phyloP scores from a whole-genome alignment of 2,329 filamentous ascomycete genomes.

The Fusarium algeriense region DNA sequence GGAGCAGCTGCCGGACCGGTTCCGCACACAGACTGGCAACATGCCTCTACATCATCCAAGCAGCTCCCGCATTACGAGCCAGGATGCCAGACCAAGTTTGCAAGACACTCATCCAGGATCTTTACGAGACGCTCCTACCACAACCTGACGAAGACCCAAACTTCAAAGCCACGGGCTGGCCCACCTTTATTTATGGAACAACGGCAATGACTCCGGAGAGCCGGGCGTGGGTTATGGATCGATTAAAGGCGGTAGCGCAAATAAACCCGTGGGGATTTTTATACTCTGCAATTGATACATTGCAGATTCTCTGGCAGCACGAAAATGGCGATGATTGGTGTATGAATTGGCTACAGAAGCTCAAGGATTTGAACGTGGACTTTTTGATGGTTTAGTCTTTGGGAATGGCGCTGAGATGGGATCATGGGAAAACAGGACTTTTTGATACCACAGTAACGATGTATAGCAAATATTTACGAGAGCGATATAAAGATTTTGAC shows the following conservation, averaged over 20 bases:
- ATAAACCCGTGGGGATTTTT: constrained; percentile 63
- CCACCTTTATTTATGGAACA: constrained; percentile 67
- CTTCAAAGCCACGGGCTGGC: constrained; percentile 69
- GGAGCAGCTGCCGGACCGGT: constrained; percentile 55
- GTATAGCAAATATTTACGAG: constrained; percentile 1
- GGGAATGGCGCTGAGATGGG: constrained; percentile 21
- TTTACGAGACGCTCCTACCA: constrained; percentile 61
- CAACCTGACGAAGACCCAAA: constrained; percentile 63
- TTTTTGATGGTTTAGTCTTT: constrained; percentile 46
- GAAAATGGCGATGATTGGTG: constrained; percentile 46
- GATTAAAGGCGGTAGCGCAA: constrained; percentile 55
- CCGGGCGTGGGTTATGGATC: constrained; percentile 62
- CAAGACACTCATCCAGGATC: constrained; percentile 56
- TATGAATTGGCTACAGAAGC: constrained; percentile 57
- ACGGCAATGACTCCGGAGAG: constrained; percentile 58
- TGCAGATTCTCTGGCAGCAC: constrained; percentile 58
- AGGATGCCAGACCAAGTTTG: constrained; percentile 34
- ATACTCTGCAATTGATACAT: constrained; percentile 58
- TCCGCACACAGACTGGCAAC: constrained; percentile 58
- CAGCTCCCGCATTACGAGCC: constrained; percentile 47
- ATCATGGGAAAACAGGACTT: constrained; percentile 34
- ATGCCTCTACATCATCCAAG: constrained; percentile 61
- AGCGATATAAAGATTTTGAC: constrained; percentile 10
- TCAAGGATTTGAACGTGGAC: constrained; percentile 57
- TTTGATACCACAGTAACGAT: constrained; percentile 36